Evolutionary conservation across 1,284 basidiomycete genomes (phyloP), one percentile per base, ranked within the genome.

Genomic region (Trametes polyzona): DNA sequence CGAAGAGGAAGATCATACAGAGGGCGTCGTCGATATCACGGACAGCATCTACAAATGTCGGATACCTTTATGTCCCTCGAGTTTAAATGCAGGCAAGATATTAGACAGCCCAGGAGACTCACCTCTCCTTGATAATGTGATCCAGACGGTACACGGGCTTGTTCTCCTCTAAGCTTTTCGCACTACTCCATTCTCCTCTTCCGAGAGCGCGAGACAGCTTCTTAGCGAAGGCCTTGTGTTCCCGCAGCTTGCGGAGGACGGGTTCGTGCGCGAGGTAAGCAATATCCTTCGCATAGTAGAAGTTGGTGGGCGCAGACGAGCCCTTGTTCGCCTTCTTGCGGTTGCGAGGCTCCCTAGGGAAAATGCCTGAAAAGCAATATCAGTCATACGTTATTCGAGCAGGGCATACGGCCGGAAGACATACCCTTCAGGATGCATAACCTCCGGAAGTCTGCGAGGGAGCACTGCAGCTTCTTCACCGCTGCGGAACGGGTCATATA

Each of bases 271-370:
- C 90, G 46, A 99, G 87, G 75, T 96, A 99, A 54, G 93, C 93
- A 65, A 99, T 97, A 71, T 99, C 97, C 77, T 99, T 99, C 50
- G 94, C 82, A 75, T 98, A 98, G 80, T 99, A 99, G 78, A 99
- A 99, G 5, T 96, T 93, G 1, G 96, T 95, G 2, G 96, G 95
- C 0, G 95, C 96, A 36, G 95, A 95, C 4, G 93, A 96, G 4
- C 97, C 97, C 75, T 98, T 98, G 79, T 99, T 99, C 52, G 96
- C 97, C 65, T 90, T 89, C 74, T 98, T 99, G 71, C 87, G 86
- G 76, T 87, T 90, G 48, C 88, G 85, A 17, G 97, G 97, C 73
- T 99, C 96, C 49, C 96, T 91, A 61, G 97, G 97, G 75, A 96
- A 98, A 71, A 99, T 98, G 26, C 97, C 95, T 96, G 58, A 29